Base-by-base conservation (phyloP, 345 rosid genomes). In the Leavenworthia alabamica region DNA sequence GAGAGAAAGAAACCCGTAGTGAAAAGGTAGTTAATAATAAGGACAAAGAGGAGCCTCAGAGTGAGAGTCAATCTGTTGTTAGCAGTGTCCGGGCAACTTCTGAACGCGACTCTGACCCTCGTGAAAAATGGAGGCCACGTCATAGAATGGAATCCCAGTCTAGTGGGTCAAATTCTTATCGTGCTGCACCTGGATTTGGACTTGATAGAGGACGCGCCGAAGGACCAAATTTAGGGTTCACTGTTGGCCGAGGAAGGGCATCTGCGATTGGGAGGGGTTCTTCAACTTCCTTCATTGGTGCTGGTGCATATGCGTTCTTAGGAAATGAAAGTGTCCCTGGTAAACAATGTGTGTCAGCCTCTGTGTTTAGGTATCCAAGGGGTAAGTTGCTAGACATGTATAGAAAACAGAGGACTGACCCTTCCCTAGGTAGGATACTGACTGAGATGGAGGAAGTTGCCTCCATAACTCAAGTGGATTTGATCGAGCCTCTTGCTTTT, bases 71-170 rank as follows among this genome's bases (percentile, higher is more conserved):
- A 60, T 65, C 77, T 68, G 66, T 81, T 56, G 50, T 66, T 31
- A 68, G 73, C 42, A 58, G 71, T 52, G 72, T 59, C 58, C 86
- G 88, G 40, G 7, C 63, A 29, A 66, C 79, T 56, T 64, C 88
- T 43, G 96, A 88, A 66, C 81, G 90, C 15, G 94, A 93, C 13
- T 60, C 77, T 32, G 99, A 93, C 45, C 69, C 94, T 74, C 91
- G 85, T 66, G 99, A 89, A 63, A 93, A 85, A 71, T 93, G 99
- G 99, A 83, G 99, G 80, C 99, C 99, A 48, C 86, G 93, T 23
- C 94, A 86, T 71, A 79, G 89, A 67, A 77, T 88, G 83, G 98
- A 91, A 66, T 66, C 62, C 60, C 85, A 83, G 73, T 68, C 83
- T 42, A 72, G 76, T 58, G 81, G 78, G 33, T 71, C 86, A 1